Conservation (phyloP, 1,284 basidiomycete species). For the Bothia castanella region DNA sequence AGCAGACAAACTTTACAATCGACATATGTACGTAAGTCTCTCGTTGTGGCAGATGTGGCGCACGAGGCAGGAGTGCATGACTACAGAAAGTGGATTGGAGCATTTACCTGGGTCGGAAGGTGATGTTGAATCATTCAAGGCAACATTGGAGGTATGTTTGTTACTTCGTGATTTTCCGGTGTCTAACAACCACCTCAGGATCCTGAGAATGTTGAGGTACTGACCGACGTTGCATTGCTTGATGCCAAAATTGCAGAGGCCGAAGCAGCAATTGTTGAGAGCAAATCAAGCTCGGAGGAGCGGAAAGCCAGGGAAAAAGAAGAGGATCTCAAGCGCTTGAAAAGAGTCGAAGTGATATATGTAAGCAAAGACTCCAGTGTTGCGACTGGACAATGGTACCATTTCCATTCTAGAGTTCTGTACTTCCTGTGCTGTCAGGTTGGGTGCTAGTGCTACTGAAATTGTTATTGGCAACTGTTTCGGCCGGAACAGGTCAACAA, state of each 20-base stretch:
- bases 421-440: conserved; percentile 77
- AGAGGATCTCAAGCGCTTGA: conserved; percentile 79
- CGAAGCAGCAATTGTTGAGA: conserved; percentile 52
- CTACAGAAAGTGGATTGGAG: conserved; percentile 88
- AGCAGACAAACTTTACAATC: conserved; percentile 86
- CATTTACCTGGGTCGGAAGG: conserved; percentile 65
- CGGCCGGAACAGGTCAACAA: conserved; percentile 61
- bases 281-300: conserved; percentile 52
- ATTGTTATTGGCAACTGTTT: conserved; percentile 84
- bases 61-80: conserved; percentile 91
- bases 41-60: conserved; percentile 94
- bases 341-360: conserved; percentile 88
- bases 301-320: conserved; percentile 64
- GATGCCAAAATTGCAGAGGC: conserved; percentile 70
- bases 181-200: conserved; percentile 38
- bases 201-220: conserved; percentile 54
- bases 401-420: conserved; percentile 51
- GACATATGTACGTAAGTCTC: conserved; percentile 88
- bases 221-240: conserved; percentile 66
- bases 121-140: conserved; percentile 46
- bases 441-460: conserved; percentile 91
- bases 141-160: conserved; percentile 38
- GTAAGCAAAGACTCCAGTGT: conserved; percentile 44
- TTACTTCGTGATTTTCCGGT: conserved; percentile 3
- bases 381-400: conserved; percentile 2